A percentile compares a stretch with the other conserved stretches of the same genome.
Evolutionary conservation across 495 filamentous ascomycete genomes (phyloP).

Genomic region (Apodospora peruviana): DNA sequence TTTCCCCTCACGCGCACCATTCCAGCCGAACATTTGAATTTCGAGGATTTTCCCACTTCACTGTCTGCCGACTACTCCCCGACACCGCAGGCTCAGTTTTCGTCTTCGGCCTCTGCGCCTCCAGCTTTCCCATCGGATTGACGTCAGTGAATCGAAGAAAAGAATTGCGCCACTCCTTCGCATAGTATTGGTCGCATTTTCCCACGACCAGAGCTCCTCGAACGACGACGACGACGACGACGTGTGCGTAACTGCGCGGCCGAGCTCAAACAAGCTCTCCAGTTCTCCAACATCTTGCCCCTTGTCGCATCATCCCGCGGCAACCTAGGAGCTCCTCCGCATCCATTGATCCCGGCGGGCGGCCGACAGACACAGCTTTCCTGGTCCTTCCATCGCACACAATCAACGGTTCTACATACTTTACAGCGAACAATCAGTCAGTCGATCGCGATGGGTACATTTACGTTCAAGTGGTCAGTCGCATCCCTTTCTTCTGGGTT

Average conservation of each 20-base stretch:
- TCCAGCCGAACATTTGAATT: too few species aligned
- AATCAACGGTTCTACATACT: neutral
- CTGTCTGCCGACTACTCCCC: neutral
- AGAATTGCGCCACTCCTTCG: neutral
- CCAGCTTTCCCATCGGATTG: too few species aligned
- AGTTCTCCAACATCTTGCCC: neutral
- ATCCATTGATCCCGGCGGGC: neutral
- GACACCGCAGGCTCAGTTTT: neutral
- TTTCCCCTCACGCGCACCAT: too few species aligned
- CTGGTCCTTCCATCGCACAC: neutral
- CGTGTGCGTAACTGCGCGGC: neutral
- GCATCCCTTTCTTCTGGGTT: neutral
- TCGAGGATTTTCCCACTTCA: neutral
- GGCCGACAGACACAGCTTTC: neutral
- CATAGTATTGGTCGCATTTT: neutral
- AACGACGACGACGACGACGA: neutral
- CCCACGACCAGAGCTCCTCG: neutral
- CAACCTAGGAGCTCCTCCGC: neutral
- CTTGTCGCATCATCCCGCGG: neutral
- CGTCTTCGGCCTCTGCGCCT: too few species aligned
- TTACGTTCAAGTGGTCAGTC: conserved; percentile 51
- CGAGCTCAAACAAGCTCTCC: neutral
- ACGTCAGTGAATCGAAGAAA: neutral
- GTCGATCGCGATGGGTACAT: conserved; percentile 40
- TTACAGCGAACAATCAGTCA: neutral